Evolutionary conservation across 1,284 basidiomycete genomes (phyloP).

Genomic region (Xerocomus nothofagi): DNA sequence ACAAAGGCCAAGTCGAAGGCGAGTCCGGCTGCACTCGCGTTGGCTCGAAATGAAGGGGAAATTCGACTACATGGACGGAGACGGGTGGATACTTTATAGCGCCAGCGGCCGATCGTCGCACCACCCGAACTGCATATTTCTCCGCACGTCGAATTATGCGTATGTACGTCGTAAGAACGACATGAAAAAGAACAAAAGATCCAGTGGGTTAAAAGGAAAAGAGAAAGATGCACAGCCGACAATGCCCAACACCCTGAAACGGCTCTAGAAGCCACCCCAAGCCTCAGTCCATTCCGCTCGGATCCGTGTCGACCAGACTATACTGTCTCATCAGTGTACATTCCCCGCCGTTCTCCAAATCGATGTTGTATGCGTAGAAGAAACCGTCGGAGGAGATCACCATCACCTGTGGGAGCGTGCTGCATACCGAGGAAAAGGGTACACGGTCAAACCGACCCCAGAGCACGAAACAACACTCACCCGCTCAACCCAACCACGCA

Average conservation of each 20-base stretch:
- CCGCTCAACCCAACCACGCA: conserved; percentile 86
- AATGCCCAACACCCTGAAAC: not conserved
- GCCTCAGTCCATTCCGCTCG: conserved; percentile 30
- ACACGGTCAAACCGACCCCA: not conserved
- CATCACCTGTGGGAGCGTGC: conserved; percentile 95
- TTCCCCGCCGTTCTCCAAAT: conserved; percentile 95
- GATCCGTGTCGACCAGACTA: conserved; percentile 47
- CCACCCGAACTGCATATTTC: not conserved
- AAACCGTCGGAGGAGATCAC: conserved; percentile 94
- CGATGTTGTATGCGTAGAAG: conserved; percentile 95
- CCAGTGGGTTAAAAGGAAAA: not conserved
- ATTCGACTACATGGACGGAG: too few species aligned
- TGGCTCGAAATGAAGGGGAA: too few species aligned
- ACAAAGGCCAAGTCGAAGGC: too few species aligned
- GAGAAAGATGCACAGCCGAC: not conserved
- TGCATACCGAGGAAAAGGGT: conserved; percentile 30
- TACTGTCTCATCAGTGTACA: conserved; percentile 95
- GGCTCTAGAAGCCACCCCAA: not conserved
- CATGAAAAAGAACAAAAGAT: not conserved
- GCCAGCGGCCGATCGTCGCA: not conserved
- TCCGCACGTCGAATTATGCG: too few species aligned
- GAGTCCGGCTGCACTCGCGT: too few species aligned
- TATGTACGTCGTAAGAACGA: conserved; percentile 4
- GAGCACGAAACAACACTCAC: conserved; percentile 46
- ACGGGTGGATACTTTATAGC: too few species aligned